phyloP scores from a whole-genome alignment of 345 rosid genomes.

The Arabidopsis suecica region DNA sequence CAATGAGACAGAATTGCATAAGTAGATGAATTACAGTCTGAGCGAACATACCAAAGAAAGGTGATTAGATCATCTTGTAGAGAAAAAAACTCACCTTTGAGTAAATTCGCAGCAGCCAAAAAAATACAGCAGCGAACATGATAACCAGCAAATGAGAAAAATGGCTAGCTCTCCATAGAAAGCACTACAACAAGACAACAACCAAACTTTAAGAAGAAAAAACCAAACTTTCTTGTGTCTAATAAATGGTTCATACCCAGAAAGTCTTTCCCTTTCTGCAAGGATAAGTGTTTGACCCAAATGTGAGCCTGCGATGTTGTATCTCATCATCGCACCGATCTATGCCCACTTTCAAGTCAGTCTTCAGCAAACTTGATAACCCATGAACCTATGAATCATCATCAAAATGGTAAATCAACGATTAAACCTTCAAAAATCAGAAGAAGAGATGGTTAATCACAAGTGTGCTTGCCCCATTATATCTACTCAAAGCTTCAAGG shows the following conservation, averaged over 20 bases:
- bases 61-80: neutral
- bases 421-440: neutral
- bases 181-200: constrained; percentile 47
- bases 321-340: constrained; percentile 58
- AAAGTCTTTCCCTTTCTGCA: constrained; percentile 68
- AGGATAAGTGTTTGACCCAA: constrained; percentile 85
- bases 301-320: constrained; percentile 55
- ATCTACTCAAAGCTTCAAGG: constrained; percentile 53
- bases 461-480: constrained; percentile 56
- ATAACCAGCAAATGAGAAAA: constrained; percentile 68
- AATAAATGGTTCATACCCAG: constrained; percentile 50
- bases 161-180: constrained; percentile 87
- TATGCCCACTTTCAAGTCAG: constrained; percentile 60
- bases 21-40: no score
- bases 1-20: no score
- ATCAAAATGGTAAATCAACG: neutral
- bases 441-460: constrained; percentile 1
- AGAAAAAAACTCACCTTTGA: constrained; percentile 54
- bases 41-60: no score
- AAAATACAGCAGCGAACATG: constrained; percentile 62
- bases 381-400: constrained; percentile 56
- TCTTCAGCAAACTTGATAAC: constrained; percentile 55
- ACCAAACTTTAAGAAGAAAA: neutral
- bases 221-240: neutral
- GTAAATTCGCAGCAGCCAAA: constrained; percentile 62